Conservation (phyloP, 2,329 filamentous ascomycete species). For the Cadophora sp. region DNA sequence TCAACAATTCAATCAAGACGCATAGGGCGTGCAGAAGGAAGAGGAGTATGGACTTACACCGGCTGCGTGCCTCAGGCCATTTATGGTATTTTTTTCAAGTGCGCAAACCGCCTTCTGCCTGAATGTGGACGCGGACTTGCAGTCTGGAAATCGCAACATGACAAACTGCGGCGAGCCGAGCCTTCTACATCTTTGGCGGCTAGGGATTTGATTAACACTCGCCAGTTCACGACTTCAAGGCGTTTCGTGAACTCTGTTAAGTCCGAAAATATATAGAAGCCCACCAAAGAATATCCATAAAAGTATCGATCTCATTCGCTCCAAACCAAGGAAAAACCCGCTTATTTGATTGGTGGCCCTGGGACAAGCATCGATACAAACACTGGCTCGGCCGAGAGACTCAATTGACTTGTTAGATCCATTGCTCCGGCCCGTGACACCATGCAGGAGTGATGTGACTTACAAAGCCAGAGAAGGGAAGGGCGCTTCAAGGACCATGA, state of each 20-base stretch:
- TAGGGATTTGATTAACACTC: background rate
- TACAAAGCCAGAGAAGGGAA: background rate
- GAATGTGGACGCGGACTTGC: background rate
- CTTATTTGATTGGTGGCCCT: background rate
- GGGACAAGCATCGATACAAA: background rate
- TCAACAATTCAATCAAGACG: background rate
- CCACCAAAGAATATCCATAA: background rate
- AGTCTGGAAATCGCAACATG: background rate
- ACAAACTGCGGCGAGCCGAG: slow-evolving; percentile 3
- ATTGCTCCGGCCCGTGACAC: background rate
- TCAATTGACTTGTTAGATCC: background rate
- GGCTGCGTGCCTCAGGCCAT: background rate
- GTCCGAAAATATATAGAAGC: background rate
- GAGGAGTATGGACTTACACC: background rate
- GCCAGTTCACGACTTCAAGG: background rate
- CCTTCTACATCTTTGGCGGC: slow-evolving; percentile 3
- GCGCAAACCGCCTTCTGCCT: background rate
- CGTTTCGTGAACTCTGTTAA: background rate
- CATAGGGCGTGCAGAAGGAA: background rate
- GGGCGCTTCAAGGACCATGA: background rate
- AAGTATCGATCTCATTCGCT: background rate
- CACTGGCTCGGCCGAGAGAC: background rate
- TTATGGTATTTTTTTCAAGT: background rate
- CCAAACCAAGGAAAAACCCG: background rate
- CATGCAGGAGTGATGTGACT: background rate